Percentiles rank a stretch among this genome's conserved stretches.
phyloP scores from a whole-genome alignment of 176 grass and related monocot genomes.

The Rhynchospora pubera region DNA sequence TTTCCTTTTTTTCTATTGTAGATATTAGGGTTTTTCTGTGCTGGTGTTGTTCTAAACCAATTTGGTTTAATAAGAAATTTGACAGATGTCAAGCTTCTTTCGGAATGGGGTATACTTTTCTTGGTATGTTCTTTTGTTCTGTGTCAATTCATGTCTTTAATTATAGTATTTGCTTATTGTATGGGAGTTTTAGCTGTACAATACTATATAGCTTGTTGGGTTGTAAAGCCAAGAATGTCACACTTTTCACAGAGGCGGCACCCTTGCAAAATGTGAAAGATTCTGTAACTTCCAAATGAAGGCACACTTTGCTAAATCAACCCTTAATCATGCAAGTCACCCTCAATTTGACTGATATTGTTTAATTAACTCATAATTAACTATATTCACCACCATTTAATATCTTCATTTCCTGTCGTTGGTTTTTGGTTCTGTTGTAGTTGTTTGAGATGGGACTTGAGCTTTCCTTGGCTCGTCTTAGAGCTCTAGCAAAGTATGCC shows the following conservation, averaged over 20 bases:
- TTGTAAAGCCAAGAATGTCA: background rate
- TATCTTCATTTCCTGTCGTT: background rate
- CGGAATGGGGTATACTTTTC: constrained; percentile 99
- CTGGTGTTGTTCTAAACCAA: constrained; percentile 89
- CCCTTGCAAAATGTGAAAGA: background rate
- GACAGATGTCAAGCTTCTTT: constrained; percentile 91
- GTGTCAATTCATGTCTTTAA: background rate
- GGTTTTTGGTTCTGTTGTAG: constrained; percentile 29
- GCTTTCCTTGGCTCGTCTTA: constrained; percentile 85
- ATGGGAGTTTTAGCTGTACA: background rate
- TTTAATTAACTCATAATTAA: background rate
- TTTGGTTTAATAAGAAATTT: constrained; percentile 97
- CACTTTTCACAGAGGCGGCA: background rate
- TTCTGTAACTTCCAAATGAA: background rate
- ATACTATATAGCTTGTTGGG: background rate
- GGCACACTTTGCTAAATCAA: background rate
- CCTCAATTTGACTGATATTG: background rate
- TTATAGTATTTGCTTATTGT: background rate
- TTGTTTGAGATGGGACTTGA: constrained; percentile 98
- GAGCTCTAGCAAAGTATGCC: constrained; percentile 92
- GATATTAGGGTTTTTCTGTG: constrained; percentile 98
- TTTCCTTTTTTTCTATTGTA: constrained; percentile 19
- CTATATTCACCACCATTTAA: background rate
- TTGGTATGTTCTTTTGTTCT: constrained; percentile 33
- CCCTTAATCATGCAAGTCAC: background rate